A percentile compares a stretch with the other conserved stretches of the same genome.
phyloP scores from a whole-genome alignment of 371 early-diverging fungal genomes.

The Mucor lusitanicus region DNA sequence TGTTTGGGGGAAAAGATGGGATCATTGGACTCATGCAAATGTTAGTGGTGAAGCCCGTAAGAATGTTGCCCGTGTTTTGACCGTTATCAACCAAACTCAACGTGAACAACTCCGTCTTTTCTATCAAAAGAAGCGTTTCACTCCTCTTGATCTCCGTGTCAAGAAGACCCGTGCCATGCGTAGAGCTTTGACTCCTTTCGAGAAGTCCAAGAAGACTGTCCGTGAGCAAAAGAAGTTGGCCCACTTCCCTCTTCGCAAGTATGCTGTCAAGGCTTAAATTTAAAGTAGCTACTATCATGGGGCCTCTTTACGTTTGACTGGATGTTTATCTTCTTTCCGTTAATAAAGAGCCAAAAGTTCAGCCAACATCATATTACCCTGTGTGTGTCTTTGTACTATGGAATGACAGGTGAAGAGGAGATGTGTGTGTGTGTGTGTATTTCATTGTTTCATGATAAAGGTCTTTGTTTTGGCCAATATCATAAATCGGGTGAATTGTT shows the following conservation, averaged over 20 bases:
- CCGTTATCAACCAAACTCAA: slow-evolving; percentile 91
- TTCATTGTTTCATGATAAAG: background rate
- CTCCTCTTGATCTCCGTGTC: slow-evolving; percentile 91
- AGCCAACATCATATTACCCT: background rate
- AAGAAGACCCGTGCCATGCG: slow-evolving; percentile 98
- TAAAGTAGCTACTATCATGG: background rate
- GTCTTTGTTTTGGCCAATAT: background rate
- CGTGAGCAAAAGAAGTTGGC: slow-evolving; percentile 81
- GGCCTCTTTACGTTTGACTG: background rate
- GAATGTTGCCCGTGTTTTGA: slow-evolving; percentile 91
- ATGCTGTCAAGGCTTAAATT: slow-evolving; percentile 83
- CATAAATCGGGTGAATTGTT: background rate
- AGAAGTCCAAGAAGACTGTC: slow-evolving; percentile 72
- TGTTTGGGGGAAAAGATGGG: background rate
- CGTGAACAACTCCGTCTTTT: slow-evolving; percentile 81
- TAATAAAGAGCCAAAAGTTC: background rate
- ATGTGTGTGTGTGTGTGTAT: background rate
- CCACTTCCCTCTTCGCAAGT: slow-evolving; percentile 89
- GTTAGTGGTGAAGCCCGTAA: slow-evolving; percentile 82
- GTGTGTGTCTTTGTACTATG: background rate
- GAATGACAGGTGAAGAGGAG: background rate
- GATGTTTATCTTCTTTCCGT: background rate
- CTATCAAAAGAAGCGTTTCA: slow-evolving; percentile 90
- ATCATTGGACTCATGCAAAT: background rate
- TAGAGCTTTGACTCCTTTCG: slow-evolving; percentile 84